These are phyloP conservation scores for Elongisporangium anandrum DNA, from an alignment of 352 stramenopile species.

Conservation along the genomic window DNA sequence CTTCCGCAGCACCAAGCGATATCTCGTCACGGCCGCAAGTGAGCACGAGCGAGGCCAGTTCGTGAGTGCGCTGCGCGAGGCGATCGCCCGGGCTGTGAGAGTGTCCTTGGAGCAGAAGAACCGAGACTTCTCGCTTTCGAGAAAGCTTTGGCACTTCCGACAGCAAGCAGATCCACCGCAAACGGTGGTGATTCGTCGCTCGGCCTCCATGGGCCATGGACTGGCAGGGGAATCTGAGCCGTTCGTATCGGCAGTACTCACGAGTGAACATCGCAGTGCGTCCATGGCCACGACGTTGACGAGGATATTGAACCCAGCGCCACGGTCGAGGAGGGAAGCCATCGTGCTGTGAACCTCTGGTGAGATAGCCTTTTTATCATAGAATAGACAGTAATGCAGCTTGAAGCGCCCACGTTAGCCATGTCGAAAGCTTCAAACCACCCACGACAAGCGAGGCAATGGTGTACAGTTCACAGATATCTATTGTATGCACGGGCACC, in stretches of 20 bases:
- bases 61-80: neutral
- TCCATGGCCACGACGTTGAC: neutral
- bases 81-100: neutral
- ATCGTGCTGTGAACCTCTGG: neutral
- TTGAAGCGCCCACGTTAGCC: too few species aligned
- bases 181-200: neutral
- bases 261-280: neutral
- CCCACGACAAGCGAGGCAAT: too few species aligned
- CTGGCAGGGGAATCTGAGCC: neutral
- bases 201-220: neutral
- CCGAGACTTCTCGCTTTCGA: neutral
- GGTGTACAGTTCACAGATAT: neutral
- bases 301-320: neutral
- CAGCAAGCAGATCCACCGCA: neutral
- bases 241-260: neutral
- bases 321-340: neutral
- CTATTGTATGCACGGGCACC: neutral
- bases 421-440: too few species aligned
- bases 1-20: neutral
- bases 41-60: neutral
- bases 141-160: neutral
- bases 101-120: neutral
- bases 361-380: too few species aligned
- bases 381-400: too few species aligned
- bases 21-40: neutral